Percentiles rank a stretch among this genome's conserved stretches.
phyloP scores from a whole-genome alignment of 2,329 filamentous ascomycete species.

The Hypoxylon sp. region DNA sequence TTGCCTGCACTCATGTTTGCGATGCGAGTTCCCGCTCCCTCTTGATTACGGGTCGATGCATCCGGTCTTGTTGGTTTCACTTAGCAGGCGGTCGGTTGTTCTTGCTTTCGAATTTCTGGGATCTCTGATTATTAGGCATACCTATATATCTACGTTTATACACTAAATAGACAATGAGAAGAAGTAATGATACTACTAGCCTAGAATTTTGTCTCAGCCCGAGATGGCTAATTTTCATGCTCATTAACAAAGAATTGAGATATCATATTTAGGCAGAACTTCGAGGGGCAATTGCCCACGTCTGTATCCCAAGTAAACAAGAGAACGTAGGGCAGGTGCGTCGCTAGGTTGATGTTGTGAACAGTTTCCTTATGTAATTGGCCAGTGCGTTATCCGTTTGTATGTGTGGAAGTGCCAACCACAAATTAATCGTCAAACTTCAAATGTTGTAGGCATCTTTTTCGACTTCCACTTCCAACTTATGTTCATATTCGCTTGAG shows the following conservation, averaged over 20 bases:
- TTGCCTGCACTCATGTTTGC: not conserved
- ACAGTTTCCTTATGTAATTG: constrained; percentile 5
- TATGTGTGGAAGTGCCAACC: not conserved
- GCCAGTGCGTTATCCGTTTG: constrained; percentile 11
- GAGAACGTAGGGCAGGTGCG: constrained; percentile 2
- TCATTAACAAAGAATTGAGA: not conserved
- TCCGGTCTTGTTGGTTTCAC: not conserved
- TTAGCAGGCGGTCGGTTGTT: constrained; percentile 15
- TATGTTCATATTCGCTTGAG: not conserved
- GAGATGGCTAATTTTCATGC: not conserved
- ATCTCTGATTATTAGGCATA: not conserved
- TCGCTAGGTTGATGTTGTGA: not conserved
- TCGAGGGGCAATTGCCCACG: not conserved
- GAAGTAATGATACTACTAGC: constrained; percentile 5
- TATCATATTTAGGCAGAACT: not conserved
- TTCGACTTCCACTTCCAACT: not conserved
- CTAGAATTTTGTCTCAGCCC: not conserved
- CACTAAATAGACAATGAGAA: constrained; percentile 12
- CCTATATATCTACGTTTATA: constrained; percentile 4
- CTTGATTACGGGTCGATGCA: not conserved
- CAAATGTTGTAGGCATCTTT: not conserved
- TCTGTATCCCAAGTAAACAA: not conserved
- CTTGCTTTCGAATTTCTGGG: constrained; percentile 1
- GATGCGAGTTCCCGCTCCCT: not conserved
- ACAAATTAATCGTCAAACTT: not conserved